phyloP scores from a whole-genome alignment of 179 eudicot species.

The Corrigiola litoralis region DNA sequence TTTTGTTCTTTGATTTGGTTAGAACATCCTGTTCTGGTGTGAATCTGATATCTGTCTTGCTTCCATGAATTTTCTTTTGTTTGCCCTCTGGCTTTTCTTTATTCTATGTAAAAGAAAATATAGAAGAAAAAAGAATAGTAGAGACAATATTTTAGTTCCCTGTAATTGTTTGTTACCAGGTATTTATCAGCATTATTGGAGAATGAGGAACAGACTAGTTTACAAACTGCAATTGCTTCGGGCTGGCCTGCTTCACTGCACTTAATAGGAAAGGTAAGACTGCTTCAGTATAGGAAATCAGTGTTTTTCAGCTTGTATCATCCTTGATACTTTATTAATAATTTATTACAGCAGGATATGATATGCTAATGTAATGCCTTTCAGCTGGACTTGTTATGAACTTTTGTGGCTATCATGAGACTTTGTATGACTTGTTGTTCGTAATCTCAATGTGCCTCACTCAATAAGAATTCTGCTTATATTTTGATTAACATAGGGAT shows the following conservation, averaged over 20 bases:
- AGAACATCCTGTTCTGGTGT: no score
- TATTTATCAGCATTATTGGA: slow-evolving; percentile 83
- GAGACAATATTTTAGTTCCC: neutral
- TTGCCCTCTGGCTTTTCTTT: neutral
- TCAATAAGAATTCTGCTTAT: no score
- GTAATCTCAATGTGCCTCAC: no score
- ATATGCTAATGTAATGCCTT: no score
- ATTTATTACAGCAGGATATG: neutral
- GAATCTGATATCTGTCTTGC: no score
- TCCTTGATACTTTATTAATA: neutral
- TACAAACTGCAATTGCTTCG: slow-evolving; percentile 65
- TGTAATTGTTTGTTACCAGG: slow-evolving; percentile 34
- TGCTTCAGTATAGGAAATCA: neutral
- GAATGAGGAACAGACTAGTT: slow-evolving; percentile 47
- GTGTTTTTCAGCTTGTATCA: neutral
- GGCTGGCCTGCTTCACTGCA: slow-evolving; percentile 98
- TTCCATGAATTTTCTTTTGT: neutral
- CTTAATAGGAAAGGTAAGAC: slow-evolving; percentile 89
- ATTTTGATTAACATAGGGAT: no score
- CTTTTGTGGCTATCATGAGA: no score
- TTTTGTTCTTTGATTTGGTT: no score
- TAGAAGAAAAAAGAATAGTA: no score
- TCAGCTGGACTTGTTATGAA: no score
- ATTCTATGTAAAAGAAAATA: neutral
- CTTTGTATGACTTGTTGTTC: no score